Evolutionary conservation across 2,329 filamentous ascomycete species (phyloP).

Genomic region (Monosporascus sp.): DNA sequence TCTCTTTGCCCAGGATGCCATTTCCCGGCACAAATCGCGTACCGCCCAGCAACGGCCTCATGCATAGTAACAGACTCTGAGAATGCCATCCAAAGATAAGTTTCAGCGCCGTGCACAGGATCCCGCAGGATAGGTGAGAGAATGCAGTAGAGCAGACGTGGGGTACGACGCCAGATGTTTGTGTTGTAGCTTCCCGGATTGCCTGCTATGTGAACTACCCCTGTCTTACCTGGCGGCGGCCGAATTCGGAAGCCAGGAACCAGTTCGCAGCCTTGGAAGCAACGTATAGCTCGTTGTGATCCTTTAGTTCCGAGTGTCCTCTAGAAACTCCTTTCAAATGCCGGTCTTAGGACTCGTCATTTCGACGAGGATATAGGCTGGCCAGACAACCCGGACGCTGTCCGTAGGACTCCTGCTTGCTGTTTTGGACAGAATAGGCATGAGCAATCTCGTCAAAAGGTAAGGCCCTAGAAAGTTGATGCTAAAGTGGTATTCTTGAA

Average conservation of each 20-base stretch:
- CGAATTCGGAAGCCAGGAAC: constrained; percentile 17
- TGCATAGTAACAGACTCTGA: constrained; percentile 12
- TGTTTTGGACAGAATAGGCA: constrained; percentile 12
- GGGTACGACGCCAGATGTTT: constrained; percentile 10
- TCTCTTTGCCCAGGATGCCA: constrained; percentile 18
- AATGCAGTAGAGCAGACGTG: constrained; percentile 3
- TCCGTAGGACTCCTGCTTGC: constrained; percentile 7
- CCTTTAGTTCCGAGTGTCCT: constrained; percentile 3
- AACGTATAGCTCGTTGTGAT: constrained; percentile 11
- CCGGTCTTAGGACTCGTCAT: constrained; percentile 11
- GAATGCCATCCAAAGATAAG: constrained; percentile 17
- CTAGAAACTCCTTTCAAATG: constrained; percentile 9
- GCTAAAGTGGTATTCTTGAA: constrained; percentile 17
- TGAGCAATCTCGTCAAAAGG: constrained; percentile 13
- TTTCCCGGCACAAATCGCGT: constrained; percentile 17
- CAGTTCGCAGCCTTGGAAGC: constrained; percentile 15
- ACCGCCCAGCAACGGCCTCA: constrained; percentile 11
- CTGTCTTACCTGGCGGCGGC: constrained; percentile 9
- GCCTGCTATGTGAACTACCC: constrained; percentile 10
- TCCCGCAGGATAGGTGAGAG: constrained; percentile 5
- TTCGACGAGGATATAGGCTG: constrained; percentile 15
- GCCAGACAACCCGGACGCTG: constrained; percentile 14
- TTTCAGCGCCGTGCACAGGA: constrained; percentile 12
- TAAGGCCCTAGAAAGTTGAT: constrained; percentile 13
- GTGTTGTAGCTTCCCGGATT: constrained; percentile 14